Percentiles rank a stretch among this genome's conserved stretches.
Conservation (phyloP, 768 basidiomycete genomes). For the Lactarius pseudohatsudake region DNA sequence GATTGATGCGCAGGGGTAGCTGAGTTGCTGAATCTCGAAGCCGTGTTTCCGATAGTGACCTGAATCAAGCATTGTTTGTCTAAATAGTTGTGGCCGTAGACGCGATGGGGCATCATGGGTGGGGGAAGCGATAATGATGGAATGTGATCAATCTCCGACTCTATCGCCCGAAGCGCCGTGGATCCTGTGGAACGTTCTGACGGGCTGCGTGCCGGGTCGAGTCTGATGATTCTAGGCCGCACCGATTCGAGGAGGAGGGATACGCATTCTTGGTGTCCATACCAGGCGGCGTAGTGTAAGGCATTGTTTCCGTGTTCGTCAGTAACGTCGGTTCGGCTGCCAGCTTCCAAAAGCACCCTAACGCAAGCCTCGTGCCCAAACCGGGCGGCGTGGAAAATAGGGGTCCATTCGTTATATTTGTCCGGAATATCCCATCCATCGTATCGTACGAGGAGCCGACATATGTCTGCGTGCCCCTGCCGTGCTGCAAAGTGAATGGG, state of each 20-base stretch:
- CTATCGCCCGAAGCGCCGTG: constrained; percentile 37
- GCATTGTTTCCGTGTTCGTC: constrained; percentile 88
- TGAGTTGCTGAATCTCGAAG: constrained; percentile 39
- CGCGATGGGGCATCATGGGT: constrained; percentile 96
- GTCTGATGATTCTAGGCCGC: constrained; percentile 31
- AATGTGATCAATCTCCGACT: constrained; percentile 86
- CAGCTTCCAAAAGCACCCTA: constrained; percentile 73
- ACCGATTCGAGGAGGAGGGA: constrained; percentile 43
- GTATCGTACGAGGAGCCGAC: constrained; percentile 67
- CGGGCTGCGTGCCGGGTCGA: constrained; percentile 30
- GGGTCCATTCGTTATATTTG: constrained; percentile 99
- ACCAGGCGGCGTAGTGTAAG: constrained; percentile 96
- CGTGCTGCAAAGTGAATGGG: constrained; percentile 95
- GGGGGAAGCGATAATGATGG: constrained; percentile 94
- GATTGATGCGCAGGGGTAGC: constrained; percentile 38
- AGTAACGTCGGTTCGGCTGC: constrained; percentile 66
- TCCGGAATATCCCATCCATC: constrained; percentile 86
- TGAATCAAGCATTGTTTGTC: constrained; percentile 85
- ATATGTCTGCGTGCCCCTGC: constrained; percentile 87
- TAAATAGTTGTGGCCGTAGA: constrained; percentile 95
- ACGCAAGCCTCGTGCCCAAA: constrained; percentile 79
- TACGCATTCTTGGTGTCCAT: constrained; percentile 76
- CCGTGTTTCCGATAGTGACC: constrained; percentile 72
- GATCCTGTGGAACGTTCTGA: constrained; percentile 33
- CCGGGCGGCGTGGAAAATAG: constrained; percentile 91